Base-by-base conservation (phyloP, 2,329 filamentous ascomycete species). In the Ilyonectria mors-panacis region DNA sequence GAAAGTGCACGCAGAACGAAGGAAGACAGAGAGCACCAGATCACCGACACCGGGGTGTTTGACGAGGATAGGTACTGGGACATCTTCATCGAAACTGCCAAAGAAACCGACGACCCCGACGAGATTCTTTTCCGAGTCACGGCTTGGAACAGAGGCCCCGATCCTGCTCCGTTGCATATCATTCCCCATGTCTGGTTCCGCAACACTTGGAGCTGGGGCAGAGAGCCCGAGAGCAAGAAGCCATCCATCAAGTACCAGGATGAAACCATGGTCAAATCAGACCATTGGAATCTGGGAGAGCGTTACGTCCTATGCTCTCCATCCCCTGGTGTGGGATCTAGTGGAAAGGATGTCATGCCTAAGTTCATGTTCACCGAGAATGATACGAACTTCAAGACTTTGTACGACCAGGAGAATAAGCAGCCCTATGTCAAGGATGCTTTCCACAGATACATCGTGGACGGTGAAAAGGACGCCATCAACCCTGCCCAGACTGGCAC, bases 131-230 rank as follows among this genome's bases (percentile, higher is more conserved):
- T 98, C 84, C 93, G 96, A 76, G 92, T 98, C 50, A 98, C 95
- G 12, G 95, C 95, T 50, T 98, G 96, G 92, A 98, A 98, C 79
- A 90, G 96, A 74, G 95, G 96, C 17, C 93, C 94, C 7, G 94
- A 98, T 59, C 90, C 94, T 15, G 95, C 96, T 15, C 95, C 94
- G 23, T 85, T 98, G 61, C 96, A 98, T 81, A 97, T 98, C 76
- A 85, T 98, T 48, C 95, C 95, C 9, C 96, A 98, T 67, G 90
- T 97, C 59, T 98, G 95, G 94, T 98, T 98, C 85, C 91, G 95
- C 71, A 98, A 98, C 80, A 98, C 95, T 3, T 98, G 96, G 96
- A 89, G 93, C 44, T 98, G 95, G 95, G 95, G 95, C 23, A 89
- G 92, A 70, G 93, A 97, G 77, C 80, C 89, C 12, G 84, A 86